Conservation (phyloP, 352 stramenopile genomes). For the Albugo laibachii region DNA sequence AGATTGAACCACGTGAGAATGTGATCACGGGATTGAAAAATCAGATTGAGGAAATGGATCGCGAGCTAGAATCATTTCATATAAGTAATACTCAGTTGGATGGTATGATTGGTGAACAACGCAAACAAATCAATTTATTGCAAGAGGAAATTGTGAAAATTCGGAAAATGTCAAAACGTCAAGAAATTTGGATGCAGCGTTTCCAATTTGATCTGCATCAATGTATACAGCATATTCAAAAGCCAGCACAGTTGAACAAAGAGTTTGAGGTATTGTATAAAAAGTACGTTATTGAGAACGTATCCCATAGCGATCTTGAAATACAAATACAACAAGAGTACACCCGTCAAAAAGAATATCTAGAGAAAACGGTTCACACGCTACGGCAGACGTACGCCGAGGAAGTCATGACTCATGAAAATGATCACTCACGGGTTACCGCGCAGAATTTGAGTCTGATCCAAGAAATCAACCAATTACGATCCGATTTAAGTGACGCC, state of each 20-base stretch:
- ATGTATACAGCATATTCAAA: constrained; percentile 53
- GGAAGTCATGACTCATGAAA: constrained; percentile 41
- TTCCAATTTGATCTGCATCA: constrained; percentile 79
- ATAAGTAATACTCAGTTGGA: constrained; percentile 86
- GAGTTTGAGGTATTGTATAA: constrained; percentile 56
- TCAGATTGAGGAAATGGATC: constrained; percentile 92
- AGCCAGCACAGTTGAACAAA: constrained; percentile 51
- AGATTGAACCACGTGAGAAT: constrained; percentile 88
- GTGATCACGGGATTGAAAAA: constrained; percentile 87
- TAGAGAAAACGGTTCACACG: constrained; percentile 82
- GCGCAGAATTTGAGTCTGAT: constrained; percentile 83
- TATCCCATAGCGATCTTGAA: constrained; percentile 23
- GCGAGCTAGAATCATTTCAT: constrained; percentile 88
- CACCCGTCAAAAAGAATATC: constrained; percentile 79
- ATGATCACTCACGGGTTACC: constrained; percentile 34
- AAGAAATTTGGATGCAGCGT: constrained; percentile 36
- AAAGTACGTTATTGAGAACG: constrained; percentile 27
- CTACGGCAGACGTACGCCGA: constrained; percentile 77
- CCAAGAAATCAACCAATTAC: constrained; percentile 85
- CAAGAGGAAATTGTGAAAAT: constrained; percentile 54
- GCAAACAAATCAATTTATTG: constrained; percentile 67
- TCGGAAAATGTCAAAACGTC: constrained; percentile 30
- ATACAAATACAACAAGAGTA: constrained; percentile 73
- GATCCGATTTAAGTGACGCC: constrained; percentile 36
- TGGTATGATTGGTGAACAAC: constrained; percentile 85